Evolutionary conservation across 805 yeast genomes (phyloP).

Genomic region (Barnettozyma pratensis): DNA sequence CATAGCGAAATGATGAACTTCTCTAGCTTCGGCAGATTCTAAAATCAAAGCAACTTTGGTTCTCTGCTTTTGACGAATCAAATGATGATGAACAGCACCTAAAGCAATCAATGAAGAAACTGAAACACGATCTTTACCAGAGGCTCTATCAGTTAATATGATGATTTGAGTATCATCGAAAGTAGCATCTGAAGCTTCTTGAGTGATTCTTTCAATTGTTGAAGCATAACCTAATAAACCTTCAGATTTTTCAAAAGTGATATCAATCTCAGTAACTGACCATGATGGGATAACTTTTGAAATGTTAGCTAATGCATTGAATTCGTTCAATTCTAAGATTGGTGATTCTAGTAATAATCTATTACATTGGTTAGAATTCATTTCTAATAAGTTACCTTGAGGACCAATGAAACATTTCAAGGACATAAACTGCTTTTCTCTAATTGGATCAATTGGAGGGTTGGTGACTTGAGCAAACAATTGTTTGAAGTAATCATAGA

Average conservation of each 20-base stretch:
- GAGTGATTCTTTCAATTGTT: slow-evolving; percentile 82
- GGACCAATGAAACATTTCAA: slow-evolving; percentile 96
- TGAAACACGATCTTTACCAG: slow-evolving; percentile 61
- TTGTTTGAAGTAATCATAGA: slow-evolving; percentile 93
- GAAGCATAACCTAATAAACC: slow-evolving; percentile 83
- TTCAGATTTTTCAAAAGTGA: slow-evolving; percentile 77
- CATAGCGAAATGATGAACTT: slow-evolving; percentile 93
- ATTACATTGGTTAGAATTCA: slow-evolving; percentile 89
- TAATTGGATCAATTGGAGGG: slow-evolving; percentile 97
- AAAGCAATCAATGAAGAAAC: slow-evolving; percentile 87
- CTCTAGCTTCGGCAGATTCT: slow-evolving; percentile 96
- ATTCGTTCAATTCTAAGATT: slow-evolving; percentile 66
- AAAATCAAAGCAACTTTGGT: slow-evolving; percentile 88
- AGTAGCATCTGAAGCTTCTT: slow-evolving; percentile 82
- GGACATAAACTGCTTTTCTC: slow-evolving; percentile 96
- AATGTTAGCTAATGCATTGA: slow-evolving; percentile 69
- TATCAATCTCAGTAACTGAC: slow-evolving; percentile 79
- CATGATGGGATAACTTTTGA: slow-evolving; percentile 77
- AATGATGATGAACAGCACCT: slow-evolving; percentile 95
- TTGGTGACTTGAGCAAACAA: slow-evolving; percentile 97
- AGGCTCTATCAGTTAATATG: slow-evolving; percentile 66
- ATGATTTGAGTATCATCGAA: slow-evolving; percentile 69
- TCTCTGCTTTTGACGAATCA: slow-evolving; percentile 93
- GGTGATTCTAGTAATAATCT: slow-evolving; percentile 82
- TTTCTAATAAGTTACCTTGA: slow-evolving; percentile 93